Evolutionary conservation across 345 rosid genomes (phyloP), one percentile per base, ranked within the genome.

Genomic region (Cardamine occulta): DNA sequence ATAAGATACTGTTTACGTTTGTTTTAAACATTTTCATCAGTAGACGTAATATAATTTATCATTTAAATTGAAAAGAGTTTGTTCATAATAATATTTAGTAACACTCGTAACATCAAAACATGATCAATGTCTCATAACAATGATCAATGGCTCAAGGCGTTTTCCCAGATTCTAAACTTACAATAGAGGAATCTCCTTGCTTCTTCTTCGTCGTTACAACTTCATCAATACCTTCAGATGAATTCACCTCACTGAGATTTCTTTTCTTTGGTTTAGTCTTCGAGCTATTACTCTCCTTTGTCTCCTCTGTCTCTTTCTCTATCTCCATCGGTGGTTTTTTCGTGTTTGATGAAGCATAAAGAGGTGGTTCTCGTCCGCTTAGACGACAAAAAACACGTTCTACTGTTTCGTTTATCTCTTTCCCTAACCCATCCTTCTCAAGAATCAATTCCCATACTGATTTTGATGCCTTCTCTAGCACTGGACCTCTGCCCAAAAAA

Each of bases 361-460:
- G 73, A 6, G 97, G 97, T 24, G 88, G 87, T 53, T 95, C 99
- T 54, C 37, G 81, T 35, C 94, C 97, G 64, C 98, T 92, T 57
- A 90, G 76, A 73, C 86, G 88, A 74, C 88, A 88, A 62, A 85
- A 95, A 6, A 87, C 97, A 61, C 79, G 86, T 78, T 92, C 99
- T 8, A 84, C 87, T 9, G 86, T 86, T 63, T 84, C 83, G 35
- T 76, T 86, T 76, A 82, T 84, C 69, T 84, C 86, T 78, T 89
- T 90, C 58, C 99, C 97, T 40, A 90, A 67, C 14, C 98, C 99
- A 48, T 86, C 78, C 42, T 70, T 69, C 72, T 92, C 97, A 72
- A 95, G 82, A 73, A 95, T 95, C 83, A 95, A 68, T 59, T 95
- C 99, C 99, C 99, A 95, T 63, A 92, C 96, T n/a, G 97, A 92